Percentiles rank a stretch among this genome's conserved stretches.
These are phyloP conservation scores for Gnomoniopsis smithogilvyi DNA, from an alignment of 2,329 filamentous ascomycete species.

Conservation along the genomic window DNA sequence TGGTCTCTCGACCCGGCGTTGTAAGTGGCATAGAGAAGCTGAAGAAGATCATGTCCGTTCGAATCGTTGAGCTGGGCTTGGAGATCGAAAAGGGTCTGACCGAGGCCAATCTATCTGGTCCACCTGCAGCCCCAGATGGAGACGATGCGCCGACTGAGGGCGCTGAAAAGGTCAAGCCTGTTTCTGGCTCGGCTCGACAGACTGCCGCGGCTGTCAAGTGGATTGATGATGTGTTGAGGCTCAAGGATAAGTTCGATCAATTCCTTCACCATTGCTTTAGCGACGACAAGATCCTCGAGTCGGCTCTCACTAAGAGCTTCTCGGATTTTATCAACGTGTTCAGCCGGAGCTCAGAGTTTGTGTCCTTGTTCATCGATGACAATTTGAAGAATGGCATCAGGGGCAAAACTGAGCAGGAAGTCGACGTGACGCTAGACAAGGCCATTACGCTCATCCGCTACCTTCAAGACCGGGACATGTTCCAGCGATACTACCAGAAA, in stretches of 20 bases:
- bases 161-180: constrained; percentile 46
- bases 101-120: constrained; percentile 50
- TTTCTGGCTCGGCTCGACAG: constrained; percentile 67
- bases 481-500: constrained; percentile 97
- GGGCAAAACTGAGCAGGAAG: constrained; percentile 84
- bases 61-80: constrained; percentile 74
- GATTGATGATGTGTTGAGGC: constrained; percentile 82
- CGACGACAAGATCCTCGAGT: constrained; percentile 74
- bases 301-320: constrained; percentile 81
- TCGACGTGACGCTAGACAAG: constrained; percentile 82
- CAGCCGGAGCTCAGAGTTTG: constrained; percentile 78
- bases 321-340: constrained; percentile 94
- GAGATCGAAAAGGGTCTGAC: constrained; percentile 73
- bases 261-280: constrained; percentile 73
- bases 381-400: constrained; percentile 92
- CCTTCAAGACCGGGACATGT: constrained; percentile 87
- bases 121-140: constrained; percentile 29
- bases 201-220: constrained; percentile 88
- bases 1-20: constrained; percentile 56
- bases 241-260: constrained; percentile 88
- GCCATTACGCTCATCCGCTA: constrained; percentile 86
- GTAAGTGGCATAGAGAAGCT: constrained; percentile 54
- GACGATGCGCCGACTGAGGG: constrained; percentile 44
- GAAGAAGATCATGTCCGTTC: constrained; percentile 71
- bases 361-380: constrained; percentile 96